Conservation (phyloP, 768 basidiomycete species). For the Boletus rubropictus region DNA sequence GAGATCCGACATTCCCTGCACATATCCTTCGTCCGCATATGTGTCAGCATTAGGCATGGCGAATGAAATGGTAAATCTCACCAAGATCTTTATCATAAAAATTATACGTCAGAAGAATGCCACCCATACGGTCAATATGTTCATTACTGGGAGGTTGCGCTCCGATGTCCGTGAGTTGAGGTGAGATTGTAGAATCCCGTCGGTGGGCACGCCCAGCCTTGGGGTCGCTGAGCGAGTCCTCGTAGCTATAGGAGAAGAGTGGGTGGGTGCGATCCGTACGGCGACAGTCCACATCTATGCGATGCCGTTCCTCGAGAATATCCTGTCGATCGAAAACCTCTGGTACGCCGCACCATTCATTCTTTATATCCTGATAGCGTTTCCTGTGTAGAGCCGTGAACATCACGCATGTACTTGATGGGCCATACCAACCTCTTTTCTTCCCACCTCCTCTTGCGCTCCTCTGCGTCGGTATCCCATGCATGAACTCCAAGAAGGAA, state of each 20-base stretch:
- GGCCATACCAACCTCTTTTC: conserved; percentile 47
- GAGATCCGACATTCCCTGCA: conserved; percentile 98
- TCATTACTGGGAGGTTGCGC: conserved; percentile 87
- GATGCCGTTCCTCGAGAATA: conserved; percentile 84
- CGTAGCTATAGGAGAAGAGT: conserved; percentile 58
- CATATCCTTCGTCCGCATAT: conserved; percentile 60
- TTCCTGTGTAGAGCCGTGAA: conserved; percentile 38
- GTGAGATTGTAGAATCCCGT: conserved; percentile 69
- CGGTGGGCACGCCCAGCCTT: conserved; percentile 49
- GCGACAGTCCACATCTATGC: conserved; percentile 95
- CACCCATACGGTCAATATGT: conserved; percentile 83
- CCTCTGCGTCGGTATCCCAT: conserved; percentile 66
- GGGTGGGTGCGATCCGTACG: conserved; percentile 94
- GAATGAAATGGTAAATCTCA: conserved; percentile 25
- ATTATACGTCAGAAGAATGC: conserved; percentile 86
- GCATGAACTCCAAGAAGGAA: conserved; percentile 79
- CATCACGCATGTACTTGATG: background rate
- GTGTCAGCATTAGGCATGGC: conserved; percentile 16
- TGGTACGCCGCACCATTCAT: conserved; percentile 77
- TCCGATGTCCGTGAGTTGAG: conserved; percentile 65
- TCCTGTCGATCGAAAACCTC: conserved; percentile 78
- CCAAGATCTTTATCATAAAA: conserved; percentile 85
- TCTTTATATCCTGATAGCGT: conserved; percentile 65
- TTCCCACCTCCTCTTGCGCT: conserved; percentile 58
- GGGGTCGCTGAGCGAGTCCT: conserved; percentile 36